Evolutionary conservation across 345 rosid genomes (phyloP).

Genomic region (Noccaea caerulescens): DNA sequence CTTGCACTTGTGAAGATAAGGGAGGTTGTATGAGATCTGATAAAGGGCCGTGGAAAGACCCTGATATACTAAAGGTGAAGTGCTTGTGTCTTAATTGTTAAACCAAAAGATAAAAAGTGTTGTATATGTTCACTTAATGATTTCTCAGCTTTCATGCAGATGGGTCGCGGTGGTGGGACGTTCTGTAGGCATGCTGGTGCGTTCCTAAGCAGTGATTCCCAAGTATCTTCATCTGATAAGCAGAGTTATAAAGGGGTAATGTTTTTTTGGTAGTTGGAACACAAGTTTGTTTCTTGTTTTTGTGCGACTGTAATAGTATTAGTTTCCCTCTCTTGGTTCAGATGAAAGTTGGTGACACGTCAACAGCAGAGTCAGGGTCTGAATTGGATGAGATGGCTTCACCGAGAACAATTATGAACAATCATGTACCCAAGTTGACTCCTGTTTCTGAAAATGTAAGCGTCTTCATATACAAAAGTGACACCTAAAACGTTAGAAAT

Average conservation of each 20-base stretch:
- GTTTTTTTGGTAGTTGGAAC: slow-evolving; percentile 18
- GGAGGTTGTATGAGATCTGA: slow-evolving; percentile 95
- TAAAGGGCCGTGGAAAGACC: slow-evolving; percentile 96
- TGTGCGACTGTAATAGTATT: slow-evolving; percentile 23
- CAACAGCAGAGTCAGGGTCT: slow-evolving; percentile 86
- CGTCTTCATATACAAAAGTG: slow-evolving; percentile 15
- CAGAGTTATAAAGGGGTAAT: slow-evolving; percentile 52
- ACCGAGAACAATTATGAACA: slow-evolving; percentile 52
- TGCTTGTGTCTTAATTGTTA: slow-evolving; percentile 4
- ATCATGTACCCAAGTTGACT: slow-evolving; percentile 58
- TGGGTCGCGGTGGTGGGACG: slow-evolving; percentile 68
- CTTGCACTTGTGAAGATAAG: slow-evolving; percentile 72
- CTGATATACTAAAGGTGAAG: slow-evolving; percentile 71
- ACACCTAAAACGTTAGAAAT: background rate
- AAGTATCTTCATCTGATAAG: slow-evolving; percentile 56
- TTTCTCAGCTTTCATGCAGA: slow-evolving; percentile 49
- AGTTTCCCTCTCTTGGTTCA: slow-evolving; percentile 40
- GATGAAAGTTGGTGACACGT: slow-evolving; percentile 74
- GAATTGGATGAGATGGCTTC: slow-evolving; percentile 76
- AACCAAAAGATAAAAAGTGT: no score
- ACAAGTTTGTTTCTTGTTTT: slow-evolving; percentile 12
- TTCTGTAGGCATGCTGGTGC: slow-evolving; percentile 59
- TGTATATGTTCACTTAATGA: slow-evolving; percentile 17
- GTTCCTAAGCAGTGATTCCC: slow-evolving; percentile 56
- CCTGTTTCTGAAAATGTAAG: slow-evolving; percentile 86